phyloP scores from a whole-genome alignment of 257 asterid genomes.

The Fraxinus quadrangulata region DNA sequence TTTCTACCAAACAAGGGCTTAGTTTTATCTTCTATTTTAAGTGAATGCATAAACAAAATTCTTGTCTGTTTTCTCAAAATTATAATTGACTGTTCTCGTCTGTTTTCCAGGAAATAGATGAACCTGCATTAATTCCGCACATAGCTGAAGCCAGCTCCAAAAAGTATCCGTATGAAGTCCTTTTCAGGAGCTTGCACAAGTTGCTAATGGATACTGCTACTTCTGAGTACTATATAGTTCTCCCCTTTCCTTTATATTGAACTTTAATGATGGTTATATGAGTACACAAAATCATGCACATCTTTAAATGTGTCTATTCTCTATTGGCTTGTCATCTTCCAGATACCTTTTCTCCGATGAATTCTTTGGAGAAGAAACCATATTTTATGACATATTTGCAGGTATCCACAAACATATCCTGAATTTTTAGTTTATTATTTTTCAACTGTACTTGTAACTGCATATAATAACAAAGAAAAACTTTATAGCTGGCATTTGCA shows the following conservation, averaged over 20 bases:
- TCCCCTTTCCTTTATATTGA: constrained; percentile 21
- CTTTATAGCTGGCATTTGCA: not conserved
- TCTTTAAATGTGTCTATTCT: constrained; percentile 21
- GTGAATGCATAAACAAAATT: not conserved
- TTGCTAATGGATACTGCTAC: constrained; percentile 99
- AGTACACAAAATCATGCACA: not conserved
- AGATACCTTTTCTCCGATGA: constrained; percentile 98
- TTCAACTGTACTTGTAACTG: not conserved
- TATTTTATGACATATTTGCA: constrained; percentile 89
- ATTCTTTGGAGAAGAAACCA: constrained; percentile 90
- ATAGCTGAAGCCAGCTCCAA: constrained; percentile 98
- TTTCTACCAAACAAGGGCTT: too few species aligned
- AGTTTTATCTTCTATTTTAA: not conserved
- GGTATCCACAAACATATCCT: constrained; percentile 46
- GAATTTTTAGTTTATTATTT: constrained; percentile 8
- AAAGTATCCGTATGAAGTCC: constrained; percentile 98
- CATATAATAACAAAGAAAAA: not conserved
- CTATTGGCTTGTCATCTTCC: constrained; percentile 31
- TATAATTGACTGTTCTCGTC: constrained; percentile 16
- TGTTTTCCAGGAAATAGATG: constrained; percentile 85
- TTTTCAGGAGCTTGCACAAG: constrained; percentile 98
- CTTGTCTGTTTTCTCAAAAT: constrained; percentile 11
- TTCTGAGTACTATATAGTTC: constrained; percentile 66
- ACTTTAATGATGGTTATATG: constrained; percentile 11
- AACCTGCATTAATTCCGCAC: constrained; percentile 97